Conservation (phyloP, 768 basidiomycete genomes). For the Dentipellis sp. region DNA sequence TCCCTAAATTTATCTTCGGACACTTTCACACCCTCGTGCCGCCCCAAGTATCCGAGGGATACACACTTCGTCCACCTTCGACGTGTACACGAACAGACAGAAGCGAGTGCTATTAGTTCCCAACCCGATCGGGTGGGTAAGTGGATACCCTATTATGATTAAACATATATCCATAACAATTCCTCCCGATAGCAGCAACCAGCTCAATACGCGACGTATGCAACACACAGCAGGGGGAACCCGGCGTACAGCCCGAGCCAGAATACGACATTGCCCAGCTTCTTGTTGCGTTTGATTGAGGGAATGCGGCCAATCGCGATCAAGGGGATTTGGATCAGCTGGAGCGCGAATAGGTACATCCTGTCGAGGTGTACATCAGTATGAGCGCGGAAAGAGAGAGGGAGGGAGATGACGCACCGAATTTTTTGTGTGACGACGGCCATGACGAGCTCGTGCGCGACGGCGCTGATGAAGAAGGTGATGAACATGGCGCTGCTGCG, state of each 20-base stretch:
- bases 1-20: too few species aligned
- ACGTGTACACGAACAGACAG: too few species aligned
- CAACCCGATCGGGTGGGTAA: too few species aligned
- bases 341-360: conserved; percentile 68
- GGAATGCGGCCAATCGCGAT: conserved; percentile 76
- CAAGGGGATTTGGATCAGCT: conserved; percentile 88
- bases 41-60: too few species aligned
- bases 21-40: too few species aligned
- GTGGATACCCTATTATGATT: too few species aligned
- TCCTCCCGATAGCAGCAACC: background rate
- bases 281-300: conserved; percentile 69
- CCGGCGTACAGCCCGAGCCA: conserved; percentile 91
- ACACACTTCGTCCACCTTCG: too few species aligned
- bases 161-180: too few species aligned
- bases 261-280: conserved; percentile 80
- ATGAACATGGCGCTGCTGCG: conserved; percentile 78
- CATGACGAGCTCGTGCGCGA: conserved; percentile 94
- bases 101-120: too few species aligned
- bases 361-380: conserved; percentile 26
- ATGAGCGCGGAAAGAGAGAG: background rate
- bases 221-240: conserved; percentile 88
- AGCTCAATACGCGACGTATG: conserved; percentile 46
- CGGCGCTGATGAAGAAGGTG: conserved; percentile 88
- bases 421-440: conserved; percentile 90
- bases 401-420: conserved; percentile 37